Evolutionary conservation across 768 basidiomycete species (phyloP), one percentile per base, ranked within the genome.

Genomic region (Clathrus columnatus): DNA sequence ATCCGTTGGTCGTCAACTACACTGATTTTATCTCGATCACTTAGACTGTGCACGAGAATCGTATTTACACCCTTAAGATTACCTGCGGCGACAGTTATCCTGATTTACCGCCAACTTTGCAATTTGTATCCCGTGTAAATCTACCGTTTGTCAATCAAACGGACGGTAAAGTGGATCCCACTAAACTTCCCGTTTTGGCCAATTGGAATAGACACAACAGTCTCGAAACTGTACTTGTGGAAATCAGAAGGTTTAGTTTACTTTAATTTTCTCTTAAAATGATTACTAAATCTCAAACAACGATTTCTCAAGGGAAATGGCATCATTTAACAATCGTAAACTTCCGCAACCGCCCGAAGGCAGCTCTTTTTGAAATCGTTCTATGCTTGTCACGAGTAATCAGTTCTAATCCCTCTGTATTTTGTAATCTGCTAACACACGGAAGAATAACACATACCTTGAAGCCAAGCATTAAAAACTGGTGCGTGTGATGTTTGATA

Each of bases 31-130:
- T 24, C 56, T 44, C 29, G 24, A 47, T 46, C 49, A 16, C 60
- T 51, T 59, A 95, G 90, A 95, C 93, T 21, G 91, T 95, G 4
- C 93, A 97, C 71, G 95, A 99, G 80, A 99, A 98, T 73, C 82
- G 96, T 52, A 99, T 98, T 72, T 99, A 97, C 80, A 86, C 84
- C 50, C 80, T 99, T 64, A 88, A 86, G 73, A 94, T 99, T 67
- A 74, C 75, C 64, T 98, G 95, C 64, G 88, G 82, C 49, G 72
- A 79, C 1, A 54, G 65, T 2, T 93, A 93, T 68, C 89, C 90
- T 26, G 90, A 95, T 48, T 54, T 56, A 0, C 88, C 87, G 4
- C 95, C 95, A 16, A 69, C 74, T 17, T 81, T 98, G 55, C 83
- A 87, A 59, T 98, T 98, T 72, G 64, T 87, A 59, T 94, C 89